Evolutionary conservation across 345 rosid species (phyloP).

Genomic region (Isatis tinctoria): DNA sequence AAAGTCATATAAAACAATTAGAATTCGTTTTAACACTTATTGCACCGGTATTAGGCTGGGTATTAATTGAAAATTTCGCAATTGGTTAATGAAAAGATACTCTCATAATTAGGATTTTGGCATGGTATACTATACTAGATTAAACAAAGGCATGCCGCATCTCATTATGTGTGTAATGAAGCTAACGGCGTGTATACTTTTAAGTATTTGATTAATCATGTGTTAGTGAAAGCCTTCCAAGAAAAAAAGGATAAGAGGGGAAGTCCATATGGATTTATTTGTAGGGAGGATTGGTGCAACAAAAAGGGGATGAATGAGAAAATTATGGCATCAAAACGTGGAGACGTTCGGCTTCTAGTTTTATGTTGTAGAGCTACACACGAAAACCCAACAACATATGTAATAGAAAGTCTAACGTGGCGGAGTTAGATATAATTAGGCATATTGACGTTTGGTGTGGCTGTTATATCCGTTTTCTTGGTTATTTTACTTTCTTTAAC

Average conservation of each 20-base stretch:
- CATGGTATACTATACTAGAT: neutral
- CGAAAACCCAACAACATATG: conserved; percentile 8
- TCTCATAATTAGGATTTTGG: neutral
- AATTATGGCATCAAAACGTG: neutral
- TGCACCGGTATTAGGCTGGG: no score
- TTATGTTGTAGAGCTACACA: conserved; percentile 1
- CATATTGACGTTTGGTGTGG: conserved; percentile 21
- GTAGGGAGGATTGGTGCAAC: neutral
- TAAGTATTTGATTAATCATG: neutral
- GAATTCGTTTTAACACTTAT: neutral
- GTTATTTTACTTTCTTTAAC: neutral
- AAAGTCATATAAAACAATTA: neutral
- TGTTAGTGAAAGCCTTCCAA: neutral
- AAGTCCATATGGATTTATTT: neutral
- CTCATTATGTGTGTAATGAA: neutral
- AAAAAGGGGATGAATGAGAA: neutral
- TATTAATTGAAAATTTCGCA: neutral
- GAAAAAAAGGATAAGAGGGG: neutral
- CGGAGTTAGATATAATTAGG: conserved; percentile 10
- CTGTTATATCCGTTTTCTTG: conserved; percentile 31
- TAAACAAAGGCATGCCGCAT: neutral
- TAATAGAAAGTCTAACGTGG: conserved; percentile 16
- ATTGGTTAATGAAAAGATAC: neutral
- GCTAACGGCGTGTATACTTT: neutral
- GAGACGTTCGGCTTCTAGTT: neutral